Conservation (phyloP, 2,329 filamentous ascomycete genomes). For the Sphaerulina vaccinii region DNA sequence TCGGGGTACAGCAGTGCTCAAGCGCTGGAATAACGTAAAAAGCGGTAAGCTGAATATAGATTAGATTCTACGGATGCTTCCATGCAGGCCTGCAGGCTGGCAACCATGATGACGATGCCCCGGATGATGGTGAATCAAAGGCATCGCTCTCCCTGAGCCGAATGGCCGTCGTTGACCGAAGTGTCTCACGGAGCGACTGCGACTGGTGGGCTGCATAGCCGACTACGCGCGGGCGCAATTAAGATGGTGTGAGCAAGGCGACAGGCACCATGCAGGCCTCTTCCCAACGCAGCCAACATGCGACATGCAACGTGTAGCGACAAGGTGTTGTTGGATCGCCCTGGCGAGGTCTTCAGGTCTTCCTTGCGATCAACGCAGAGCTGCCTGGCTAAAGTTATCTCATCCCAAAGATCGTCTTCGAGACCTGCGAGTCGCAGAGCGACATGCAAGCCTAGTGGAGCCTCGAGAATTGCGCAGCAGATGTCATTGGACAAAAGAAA, state of each 20-base stretch:
- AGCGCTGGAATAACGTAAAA: slow-evolving; percentile 11
- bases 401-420: slow-evolving; percentile 4
- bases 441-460: slow-evolving; percentile 3
- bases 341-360: no score
- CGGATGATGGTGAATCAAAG: neutral
- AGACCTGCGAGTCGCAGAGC: slow-evolving; percentile 4
- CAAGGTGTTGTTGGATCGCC: no score
- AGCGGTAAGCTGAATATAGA: slow-evolving; percentile 15
- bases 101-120: neutral
- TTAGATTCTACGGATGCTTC: slow-evolving; percentile 17
- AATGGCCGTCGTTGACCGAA: neutral
- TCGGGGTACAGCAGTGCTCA: slow-evolving; percentile 5
- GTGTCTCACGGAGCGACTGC: neutral
- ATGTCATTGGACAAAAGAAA: neutral
- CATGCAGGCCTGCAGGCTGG: slow-evolving; percentile 5
- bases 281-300: no score
- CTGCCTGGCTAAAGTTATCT: slow-evolving; percentile 2
- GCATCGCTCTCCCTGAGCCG: slow-evolving; percentile 1
- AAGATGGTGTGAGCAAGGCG: no score
- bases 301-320: no score
- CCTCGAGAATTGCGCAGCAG: neutral
- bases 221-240: no score
- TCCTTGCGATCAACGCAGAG: slow-evolving; percentile 1
- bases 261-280: no score
- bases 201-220: neutral